Base-by-base conservation (phyloP, 352 stramenopile genomes). In the Blastocystis hominis region DNA sequence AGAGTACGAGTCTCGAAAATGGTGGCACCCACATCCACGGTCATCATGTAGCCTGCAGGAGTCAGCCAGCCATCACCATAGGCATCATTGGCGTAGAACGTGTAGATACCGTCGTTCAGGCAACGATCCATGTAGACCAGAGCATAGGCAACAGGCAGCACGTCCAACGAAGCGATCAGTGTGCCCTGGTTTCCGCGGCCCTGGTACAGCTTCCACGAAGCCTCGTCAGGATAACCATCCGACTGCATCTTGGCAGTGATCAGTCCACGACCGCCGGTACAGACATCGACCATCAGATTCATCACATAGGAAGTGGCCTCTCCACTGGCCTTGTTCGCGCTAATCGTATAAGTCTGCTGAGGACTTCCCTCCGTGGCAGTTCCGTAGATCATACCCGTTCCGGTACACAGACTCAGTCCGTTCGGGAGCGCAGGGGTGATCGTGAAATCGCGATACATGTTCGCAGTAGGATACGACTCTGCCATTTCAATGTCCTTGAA, bases 401-500 rank as follows among this genome's bases (percentile, higher is more conserved):
- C 44, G n/a, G 30, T 10, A 34, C 44, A n/a, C 24, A 69, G 34
- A 3, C 10, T 44, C 24, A 69, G 40, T 0, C 61, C 61, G 17
- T 6, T 10, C n/a, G 61, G 61, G 5, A 69, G 61, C 24, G 17
- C 34, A 10, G 61, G 61, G 10, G 3, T 4, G 61, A 69, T 69
- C 61, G 61, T 6, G 61, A 69, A 69, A 34, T 69, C 61, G 61
- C 10, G 44, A 2, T 69, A 69, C 4, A 38, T 6, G 4, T 69
- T 34, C n/a, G n/a, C n/a, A 38, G 40, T 44, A 9, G 61, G 61
- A 36, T 44, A 44, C n/a, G 44, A n/a, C 36, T 69, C 61, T 17
- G 61, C 20, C 61, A 69, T 69, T 36, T 69, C 61, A 34, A 69
- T 69, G 61, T 69, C 61, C 61, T 69, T 69, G 61, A n/a, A 69